These are phyloP conservation scores for Pyrrhoderma noxium DNA, from an alignment of 1,284 basidiomycete genomes.

Conservation along the genomic window DNA sequence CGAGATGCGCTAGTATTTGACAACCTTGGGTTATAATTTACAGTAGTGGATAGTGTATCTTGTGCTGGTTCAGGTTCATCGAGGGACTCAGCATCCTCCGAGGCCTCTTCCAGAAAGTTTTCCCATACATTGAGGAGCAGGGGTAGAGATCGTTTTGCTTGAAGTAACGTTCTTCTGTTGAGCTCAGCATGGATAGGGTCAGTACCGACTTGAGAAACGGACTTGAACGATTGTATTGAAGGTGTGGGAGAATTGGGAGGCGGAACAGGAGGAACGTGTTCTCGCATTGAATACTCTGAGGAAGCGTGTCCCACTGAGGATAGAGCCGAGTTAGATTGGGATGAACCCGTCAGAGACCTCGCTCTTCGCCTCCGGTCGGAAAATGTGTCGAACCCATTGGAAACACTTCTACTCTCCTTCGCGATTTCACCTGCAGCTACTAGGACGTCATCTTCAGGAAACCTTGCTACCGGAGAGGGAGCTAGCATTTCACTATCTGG, in stretches of 20 bases:
- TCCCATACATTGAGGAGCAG: constrained; percentile 17
- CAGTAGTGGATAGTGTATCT: too few relatives aligned
- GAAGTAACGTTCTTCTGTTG: constrained; percentile 1
- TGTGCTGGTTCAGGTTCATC: too few relatives aligned
- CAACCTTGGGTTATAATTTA: too few relatives aligned
- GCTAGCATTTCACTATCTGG: too few relatives aligned
- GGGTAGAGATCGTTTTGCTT: constrained; percentile 15
- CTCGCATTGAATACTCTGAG: constrained; percentile 11
- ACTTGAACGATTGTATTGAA: neutral
- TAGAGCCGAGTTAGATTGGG: neutral
- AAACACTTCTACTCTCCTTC: constrained; percentile 9
- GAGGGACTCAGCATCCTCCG: constrained; percentile 8
- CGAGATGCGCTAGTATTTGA: too few relatives aligned
- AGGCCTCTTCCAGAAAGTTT: constrained; percentile 13
- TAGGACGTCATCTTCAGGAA: constrained; percentile 15
- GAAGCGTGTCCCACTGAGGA: constrained; percentile 9
- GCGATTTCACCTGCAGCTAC: constrained; percentile 14
- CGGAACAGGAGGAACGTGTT: neutral
- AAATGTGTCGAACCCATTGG: too few relatives aligned
- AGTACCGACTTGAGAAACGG: neutral
- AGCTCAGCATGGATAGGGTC: neutral
- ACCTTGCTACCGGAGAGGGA: too few relatives aligned
- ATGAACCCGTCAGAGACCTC: constrained; percentile 2
- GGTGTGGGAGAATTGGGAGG: constrained; percentile 4
- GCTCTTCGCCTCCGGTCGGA: neutral